These are phyloP conservation scores for Scheffersomyces stambukii DNA, from an alignment of 1,139 yeast genomes.

Conservation along the genomic window DNA sequence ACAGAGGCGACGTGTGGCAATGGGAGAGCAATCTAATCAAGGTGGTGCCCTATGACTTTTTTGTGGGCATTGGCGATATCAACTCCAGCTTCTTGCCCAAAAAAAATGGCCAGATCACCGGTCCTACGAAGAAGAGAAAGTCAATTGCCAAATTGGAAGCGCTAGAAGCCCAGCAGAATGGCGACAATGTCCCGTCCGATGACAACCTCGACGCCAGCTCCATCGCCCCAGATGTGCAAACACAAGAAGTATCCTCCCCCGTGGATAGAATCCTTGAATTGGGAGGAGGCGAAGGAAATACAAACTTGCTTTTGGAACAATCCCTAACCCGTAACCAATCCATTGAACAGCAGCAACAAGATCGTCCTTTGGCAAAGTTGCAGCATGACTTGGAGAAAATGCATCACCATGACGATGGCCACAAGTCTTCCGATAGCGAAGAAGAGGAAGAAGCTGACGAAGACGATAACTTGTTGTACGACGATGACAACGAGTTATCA, in stretches of 20 bases:
- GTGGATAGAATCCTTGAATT: conserved; percentile 47
- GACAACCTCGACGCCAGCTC: conserved; percentile 11
- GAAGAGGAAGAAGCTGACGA: conserved; percentile 22
- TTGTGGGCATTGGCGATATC: conserved; percentile 96
- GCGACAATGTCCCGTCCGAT: conserved; percentile 13
- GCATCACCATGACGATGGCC: conserved; percentile 27
- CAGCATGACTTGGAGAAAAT: conserved; percentile 70
- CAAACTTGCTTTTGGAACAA: conserved; percentile 44
- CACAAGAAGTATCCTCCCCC: conserved; percentile 35
- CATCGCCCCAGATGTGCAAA: neutral
- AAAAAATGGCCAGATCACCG: conserved; percentile 65
- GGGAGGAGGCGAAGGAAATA: conserved; percentile 47
- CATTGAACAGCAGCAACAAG: conserved; percentile 64
- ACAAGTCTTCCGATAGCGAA: conserved; percentile 12
- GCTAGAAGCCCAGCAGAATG: conserved; percentile 11
- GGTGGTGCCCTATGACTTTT: conserved; percentile 93
- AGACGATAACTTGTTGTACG: conserved; percentile 55
- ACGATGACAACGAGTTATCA: conserved; percentile 75
- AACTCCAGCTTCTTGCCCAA: conserved; percentile 89
- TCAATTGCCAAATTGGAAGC: conserved; percentile 51
- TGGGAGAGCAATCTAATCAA: conserved; percentile 91
- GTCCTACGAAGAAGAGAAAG: conserved; percentile 61
- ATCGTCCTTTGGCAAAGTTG: conserved; percentile 77
- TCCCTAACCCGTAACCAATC: conserved; percentile 55
- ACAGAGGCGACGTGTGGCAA: conserved; percentile 98